Base-by-base conservation (phyloP, 108 stramenopile species). In the Fistulifera pelliculosa region DNA sequence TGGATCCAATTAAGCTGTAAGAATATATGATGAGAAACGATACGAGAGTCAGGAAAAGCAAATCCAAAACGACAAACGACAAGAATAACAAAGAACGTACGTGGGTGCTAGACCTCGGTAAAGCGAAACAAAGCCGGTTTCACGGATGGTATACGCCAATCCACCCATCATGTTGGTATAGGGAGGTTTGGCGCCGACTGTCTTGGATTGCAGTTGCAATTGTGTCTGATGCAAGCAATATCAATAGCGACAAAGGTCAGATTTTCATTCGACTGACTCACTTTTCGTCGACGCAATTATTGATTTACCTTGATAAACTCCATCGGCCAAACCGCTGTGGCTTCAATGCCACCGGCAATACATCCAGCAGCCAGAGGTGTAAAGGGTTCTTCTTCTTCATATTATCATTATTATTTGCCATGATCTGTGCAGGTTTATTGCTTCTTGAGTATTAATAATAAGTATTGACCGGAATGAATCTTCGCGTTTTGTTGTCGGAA, bases 271-370 rank as follows among this genome's bases (percentile, higher is more conserved):
- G 31, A n/a, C n/a, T n/a, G n/a, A n/a, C n/a, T n/a, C n/a, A n/a
- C n/a, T n/a, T n/a, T n/a, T n/a, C n/a, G n/a, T n/a, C n/a, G n/a
- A n/a, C n/a, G n/a, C n/a, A 35, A 35, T 35, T 35, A 35, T 35
- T 35, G 8, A 69, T 56, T 25, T 16, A 57, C 68, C 61, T 92
- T 93, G 52, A 94, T 90, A 62, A 72, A 96, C 61, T 98, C 97
- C 91, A 98, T 96, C 11, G 97, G 97, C 97, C 97, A 96, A 0
- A 96, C 89, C 1, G 52, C 42, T 10, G 85, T 86, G 0, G 89
- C 89, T 68, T 90, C 89, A 25, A 90, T 77, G 35, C 76, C 88
- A 38, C 87, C 83, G 8, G 83, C 83, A 27, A 85, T 66, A 56
- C 86, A 90, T 11, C 89, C 89, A 23, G 89, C 84, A 21, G 78